Percentiles rank a stretch among this genome's conserved stretches.
Evolutionary conservation across 352 stramenopile genomes (phyloP).

Genomic region (Peronospora belbahrii): DNA sequence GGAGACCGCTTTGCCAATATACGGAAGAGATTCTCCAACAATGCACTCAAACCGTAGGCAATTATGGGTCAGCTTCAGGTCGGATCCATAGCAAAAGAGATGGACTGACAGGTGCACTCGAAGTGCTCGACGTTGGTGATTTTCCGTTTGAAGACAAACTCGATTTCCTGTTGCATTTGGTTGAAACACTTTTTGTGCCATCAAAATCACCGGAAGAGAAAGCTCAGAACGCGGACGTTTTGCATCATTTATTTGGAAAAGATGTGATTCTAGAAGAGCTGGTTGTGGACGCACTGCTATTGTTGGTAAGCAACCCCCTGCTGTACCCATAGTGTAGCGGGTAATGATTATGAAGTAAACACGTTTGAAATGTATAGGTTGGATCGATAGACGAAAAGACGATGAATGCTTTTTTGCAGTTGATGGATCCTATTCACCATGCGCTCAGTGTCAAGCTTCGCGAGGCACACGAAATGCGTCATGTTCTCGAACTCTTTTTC

Average conservation of each 20-base stretch:
- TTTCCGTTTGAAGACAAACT: constrained; percentile 71
- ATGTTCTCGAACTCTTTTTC: constrained; percentile 66
- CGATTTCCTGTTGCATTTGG: constrained; percentile 48
- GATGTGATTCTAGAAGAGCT: constrained; percentile 61
- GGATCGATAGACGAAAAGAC: constrained; percentile 44
- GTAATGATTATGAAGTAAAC: neutral
- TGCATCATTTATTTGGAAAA: constrained; percentile 61
- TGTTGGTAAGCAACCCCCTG: constrained; percentile 29
- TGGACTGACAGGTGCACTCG: constrained; percentile 50
- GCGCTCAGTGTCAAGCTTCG: constrained; percentile 63
- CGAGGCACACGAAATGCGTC: constrained; percentile 67
- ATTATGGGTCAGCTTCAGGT: constrained; percentile 15
- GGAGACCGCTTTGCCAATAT: constrained; percentile 62
- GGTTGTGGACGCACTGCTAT: constrained; percentile 53
- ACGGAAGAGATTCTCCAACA: constrained; percentile 34
- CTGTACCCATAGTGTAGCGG: neutral
- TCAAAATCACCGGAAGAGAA: constrained; percentile 19
- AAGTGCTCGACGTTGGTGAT: constrained; percentile 45
- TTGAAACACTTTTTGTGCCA: constrained; percentile 41
- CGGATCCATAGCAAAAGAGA: constrained; percentile 40
- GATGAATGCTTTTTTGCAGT: constrained; percentile 43
- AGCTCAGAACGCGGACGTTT: constrained; percentile 24
- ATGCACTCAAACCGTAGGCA: constrained; percentile 7
- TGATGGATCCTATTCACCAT: constrained; percentile 54
- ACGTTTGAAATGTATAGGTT: constrained; percentile 25